These are phyloP conservation scores for Pythium guiyangense DNA, from an alignment of 352 stramenopile genomes.

Conservation along the genomic window DNA sequence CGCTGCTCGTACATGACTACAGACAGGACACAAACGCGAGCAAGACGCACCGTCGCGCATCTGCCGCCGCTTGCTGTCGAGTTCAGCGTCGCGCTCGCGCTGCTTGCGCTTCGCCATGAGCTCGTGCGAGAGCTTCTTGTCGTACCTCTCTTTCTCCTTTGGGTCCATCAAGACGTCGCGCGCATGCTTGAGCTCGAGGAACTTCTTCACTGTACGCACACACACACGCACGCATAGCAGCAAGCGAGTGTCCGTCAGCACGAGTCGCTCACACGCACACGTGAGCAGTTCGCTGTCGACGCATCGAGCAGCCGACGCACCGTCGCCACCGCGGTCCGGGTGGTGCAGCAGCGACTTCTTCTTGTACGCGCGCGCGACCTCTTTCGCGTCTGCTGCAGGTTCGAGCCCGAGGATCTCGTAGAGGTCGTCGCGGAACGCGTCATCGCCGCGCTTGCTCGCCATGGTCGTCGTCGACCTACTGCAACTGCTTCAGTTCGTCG, in stretches of 20 bases:
- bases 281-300: too few relatives aligned
- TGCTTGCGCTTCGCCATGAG: constrained; percentile 62
- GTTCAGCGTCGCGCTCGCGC: constrained; percentile 52
- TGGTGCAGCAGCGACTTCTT: constrained; percentile 79
- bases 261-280: not conserved
- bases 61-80: constrained; percentile 49
- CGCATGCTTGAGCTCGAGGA: constrained; percentile 74
- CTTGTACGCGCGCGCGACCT: constrained; percentile 76
- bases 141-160: constrained; percentile 75
- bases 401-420: constrained; percentile 80
- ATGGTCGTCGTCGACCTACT: too few relatives aligned
- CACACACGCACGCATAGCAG: too few relatives aligned
- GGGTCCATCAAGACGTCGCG: constrained; percentile 72
- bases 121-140: constrained; percentile 68
- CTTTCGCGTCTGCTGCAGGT: constrained; percentile 49
- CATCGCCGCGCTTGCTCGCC: constrained; percentile 17
- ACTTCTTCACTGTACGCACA: constrained; percentile 78
- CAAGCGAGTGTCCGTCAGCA: not conserved
- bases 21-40: too few relatives aligned
- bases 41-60: constrained; percentile 52
- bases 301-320: constrained; percentile 37
- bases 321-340: constrained; percentile 74
- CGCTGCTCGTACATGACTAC: not conserved
- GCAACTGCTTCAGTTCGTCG: too few relatives aligned
- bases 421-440: constrained; percentile 40